phyloP scores from a whole-genome alignment of 2,329 filamentous ascomycete species.

The Didymella pinodella region DNA sequence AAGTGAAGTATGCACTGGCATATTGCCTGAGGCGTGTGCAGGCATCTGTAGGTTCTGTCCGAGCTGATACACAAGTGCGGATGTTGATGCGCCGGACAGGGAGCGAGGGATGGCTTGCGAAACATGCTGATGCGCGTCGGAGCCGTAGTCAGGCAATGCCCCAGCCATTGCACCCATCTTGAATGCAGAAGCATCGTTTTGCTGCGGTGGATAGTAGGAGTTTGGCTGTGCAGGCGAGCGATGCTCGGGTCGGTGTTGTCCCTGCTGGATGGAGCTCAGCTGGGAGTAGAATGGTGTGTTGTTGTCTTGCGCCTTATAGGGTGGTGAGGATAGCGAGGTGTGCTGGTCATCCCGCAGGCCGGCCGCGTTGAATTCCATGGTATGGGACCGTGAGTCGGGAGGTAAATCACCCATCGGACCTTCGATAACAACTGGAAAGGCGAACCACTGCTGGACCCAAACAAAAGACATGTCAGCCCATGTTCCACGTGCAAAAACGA shows the following conservation, averaged over 20 bases:
- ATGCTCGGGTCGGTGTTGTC: conserved; percentile 39
- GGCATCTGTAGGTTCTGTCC: conserved; percentile 51
- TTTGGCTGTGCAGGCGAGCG: conserved; percentile 37
- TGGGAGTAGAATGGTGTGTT: conserved; percentile 50
- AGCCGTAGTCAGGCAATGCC: conserved; percentile 48
- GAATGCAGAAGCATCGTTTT: conserved; percentile 38
- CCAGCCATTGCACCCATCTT: conserved; percentile 50
- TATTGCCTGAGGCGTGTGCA: conserved; percentile 28
- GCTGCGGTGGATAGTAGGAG: conserved; percentile 37
- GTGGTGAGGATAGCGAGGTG: conserved; percentile 20
- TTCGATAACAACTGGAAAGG: conserved; percentile 50
- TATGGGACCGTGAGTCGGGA: conserved; percentile 38
- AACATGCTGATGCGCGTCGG: conserved; percentile 32
- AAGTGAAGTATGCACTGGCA: conserved; percentile 39
- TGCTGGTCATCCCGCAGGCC: conserved; percentile 39
- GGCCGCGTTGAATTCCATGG: conserved; percentile 42
- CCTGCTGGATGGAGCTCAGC: conserved; percentile 43
- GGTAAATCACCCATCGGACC: conserved; percentile 53
- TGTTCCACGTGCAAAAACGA: conserved; percentile 36
- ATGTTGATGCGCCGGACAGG: conserved; percentile 50
- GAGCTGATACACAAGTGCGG: conserved; percentile 52
- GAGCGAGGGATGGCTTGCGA: conserved; percentile 41
- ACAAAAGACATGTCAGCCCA: conserved; percentile 54
- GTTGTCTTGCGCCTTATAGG: conserved; percentile 33
- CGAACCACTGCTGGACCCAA: conserved; percentile 55